Base-by-base conservation (phyloP, 257 asterid species). In the Phtheirospermum japonicum region DNA sequence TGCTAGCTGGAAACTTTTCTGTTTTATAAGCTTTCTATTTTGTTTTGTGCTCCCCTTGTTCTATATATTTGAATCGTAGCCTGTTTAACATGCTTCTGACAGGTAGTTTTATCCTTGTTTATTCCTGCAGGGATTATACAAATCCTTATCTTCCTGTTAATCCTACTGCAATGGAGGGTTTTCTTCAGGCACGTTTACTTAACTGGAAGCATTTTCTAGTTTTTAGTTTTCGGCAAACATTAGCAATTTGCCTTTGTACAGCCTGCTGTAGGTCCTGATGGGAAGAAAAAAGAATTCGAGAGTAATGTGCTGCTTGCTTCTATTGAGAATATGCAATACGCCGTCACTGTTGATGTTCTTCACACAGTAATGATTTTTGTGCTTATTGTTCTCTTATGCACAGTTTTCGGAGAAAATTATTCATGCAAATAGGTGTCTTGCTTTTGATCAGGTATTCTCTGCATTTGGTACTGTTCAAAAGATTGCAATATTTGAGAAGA, bases 401-500 rank as follows among this genome's bases (percentile, higher is more conserved):
- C 39, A 23, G 5, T 17, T 64, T 55, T 19, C 20, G 42, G 61
- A 36, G 48, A 42, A 28, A 10, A 39, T 36, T 11, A 49, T 36
- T 57, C 8, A 51, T 65, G 64, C 57, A 56, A 23, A 34, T 45
- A 19, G 23, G 19, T 39, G 28, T 59, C 3, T 23, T 57, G 46
- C 39, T 59, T 59, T 77, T 65, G 19, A 55, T 63, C 70, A 89
- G 95, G 96, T 89, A 53, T 82, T 89, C 72, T 86, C 96, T 66
- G 74, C 93, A 36, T 84, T 72, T 71, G 95, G 95, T 55, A 69
- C 85, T 13, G 89, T 89, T 56, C 96, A 86, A 64, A 89, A 89
- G 85, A 86, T 89, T 48, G 93, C 92, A 64, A 89, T 89, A 57
- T 89, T 89, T 75, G 96, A 89, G 77, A 85, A 89, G 86, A 86